Base-by-base conservation (phyloP, 2,329 filamentous ascomycete genomes). In the Coniella lustricola region DNA sequence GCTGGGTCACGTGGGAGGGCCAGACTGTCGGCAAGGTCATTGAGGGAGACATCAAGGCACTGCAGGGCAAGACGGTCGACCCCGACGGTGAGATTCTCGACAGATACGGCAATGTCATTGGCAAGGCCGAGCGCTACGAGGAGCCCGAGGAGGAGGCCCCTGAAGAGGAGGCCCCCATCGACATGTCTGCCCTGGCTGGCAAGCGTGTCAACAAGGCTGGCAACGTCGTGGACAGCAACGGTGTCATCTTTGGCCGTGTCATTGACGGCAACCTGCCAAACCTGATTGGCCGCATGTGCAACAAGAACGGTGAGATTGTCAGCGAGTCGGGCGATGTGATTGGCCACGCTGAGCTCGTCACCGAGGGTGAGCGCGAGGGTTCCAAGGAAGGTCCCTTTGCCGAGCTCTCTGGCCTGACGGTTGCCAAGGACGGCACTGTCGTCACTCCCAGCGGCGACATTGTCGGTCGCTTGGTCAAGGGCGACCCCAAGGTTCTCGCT, bases 131-230 rank as follows among this genome's bases (percentile, higher is more conserved):
- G 61, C 79, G 82, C 48, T 87, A 60, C 53, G 61, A 63, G 35
- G 74, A 62, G 63, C 61, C 62, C 9, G 67, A 70, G 46, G 59
- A 58, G 2, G 67, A 68, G 50, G 73, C 76, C 51, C 70, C 75
- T 0, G 75, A 82, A 10, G 25, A 29, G 25, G 25, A 29, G 65
- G 63, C 66, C 10, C 2, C 22, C 0, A 58, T 74, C 3, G 78
- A 82, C 57, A 77, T 76, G 52, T 85, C 82, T 7, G 69, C 75
- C 37, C 72, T 84, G 4, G 82, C 83, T 17, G 84, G 84, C 50
- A 84, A 87, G 66, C 75, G 80, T 35, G 81, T 87, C 55, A 85
- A 86, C 68, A 87, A 86, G 67, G 76, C 77, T 3, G 84, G 84
- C 34, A 79, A 81, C 40, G 68, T 79, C 1, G 77, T 82, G 21